phyloP scores from a whole-genome alignment of 495 filamentous ascomycete genomes.

The Tuber aestivum region DNA sequence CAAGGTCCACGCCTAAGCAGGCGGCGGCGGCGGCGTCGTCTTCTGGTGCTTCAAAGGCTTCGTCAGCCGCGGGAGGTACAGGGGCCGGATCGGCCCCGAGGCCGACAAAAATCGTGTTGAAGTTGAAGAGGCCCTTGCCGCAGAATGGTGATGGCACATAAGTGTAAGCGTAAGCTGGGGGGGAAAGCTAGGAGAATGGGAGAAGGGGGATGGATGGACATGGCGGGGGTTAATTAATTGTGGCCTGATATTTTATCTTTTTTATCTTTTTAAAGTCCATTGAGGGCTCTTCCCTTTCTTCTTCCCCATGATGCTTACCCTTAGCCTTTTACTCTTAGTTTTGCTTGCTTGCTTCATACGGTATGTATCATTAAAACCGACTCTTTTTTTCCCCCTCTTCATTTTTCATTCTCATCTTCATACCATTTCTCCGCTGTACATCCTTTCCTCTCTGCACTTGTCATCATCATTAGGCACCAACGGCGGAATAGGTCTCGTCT shows the following conservation, averaged over 20 bases:
- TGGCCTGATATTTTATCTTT: not conserved
- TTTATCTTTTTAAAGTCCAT: slow-evolving; percentile 4
- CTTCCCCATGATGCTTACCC: not conserved
- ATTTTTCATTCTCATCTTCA: slow-evolving; percentile 8
- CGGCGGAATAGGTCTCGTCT: not conserved
- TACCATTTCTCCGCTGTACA: not conserved
- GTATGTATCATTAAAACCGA: slow-evolving; percentile 7
- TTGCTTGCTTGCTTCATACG: not conserved
- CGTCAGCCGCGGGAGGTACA: slow-evolving; percentile 8
- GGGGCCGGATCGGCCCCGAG: slow-evolving; percentile 27
- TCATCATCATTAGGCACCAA: not conserved
- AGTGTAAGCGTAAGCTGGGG: not conserved
- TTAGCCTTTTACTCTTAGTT: slow-evolving; percentile 17
- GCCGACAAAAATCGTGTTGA: slow-evolving; percentile 34
- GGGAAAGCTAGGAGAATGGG: slow-evolving; percentile 3
- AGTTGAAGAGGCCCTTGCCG: slow-evolving; percentile 31
- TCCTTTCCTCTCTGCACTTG: not conserved
- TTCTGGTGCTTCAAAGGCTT: slow-evolving; percentile 18
- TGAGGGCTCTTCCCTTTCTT: not conserved
- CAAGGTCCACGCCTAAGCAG: slow-evolving; percentile 34
- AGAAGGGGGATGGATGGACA: slow-evolving; percentile 9
- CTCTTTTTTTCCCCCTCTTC: slow-evolving; percentile 20
- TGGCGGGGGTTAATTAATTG: slow-evolving; percentile 25
- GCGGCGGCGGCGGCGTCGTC: slow-evolving; percentile 7
- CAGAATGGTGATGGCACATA: slow-evolving; percentile 16